Evolutionary conservation across 1,284 basidiomycete genomes (phyloP), one percentile per base, ranked within the genome.

Genomic region (Puccinia triticina): DNA sequence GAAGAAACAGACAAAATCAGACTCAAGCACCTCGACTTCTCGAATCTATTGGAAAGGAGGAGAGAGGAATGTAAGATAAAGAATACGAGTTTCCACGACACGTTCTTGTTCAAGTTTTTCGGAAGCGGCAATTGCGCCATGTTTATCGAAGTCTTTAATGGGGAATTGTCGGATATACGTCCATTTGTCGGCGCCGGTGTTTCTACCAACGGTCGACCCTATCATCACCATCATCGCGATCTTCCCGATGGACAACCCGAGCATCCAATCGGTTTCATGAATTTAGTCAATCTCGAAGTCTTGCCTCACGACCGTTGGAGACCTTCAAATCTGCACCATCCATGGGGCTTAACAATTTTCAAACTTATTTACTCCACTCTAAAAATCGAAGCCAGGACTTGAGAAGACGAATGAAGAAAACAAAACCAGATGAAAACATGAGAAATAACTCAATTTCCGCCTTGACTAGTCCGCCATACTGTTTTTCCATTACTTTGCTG

Each of bases 91-190:
- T 78, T 78, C 46, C 64, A 78, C 66, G 61, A 67, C 3, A 55
- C 23, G 2, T 67, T 78, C 32, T 55, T 48, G 23, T 78, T 69
- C 66, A 67, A 69, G 34, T 53, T 78, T 23, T 78, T 78, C 34
- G 77, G 77, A 3, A 78, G 77, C 34, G 77, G 77, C 1, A 78
- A 78, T 69, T 78, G 77, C 50, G 77, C 46, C 14, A 50, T 78
- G 40, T 40, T 78, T n/a, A 66, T 78, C 26, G 77, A 78, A 69
- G 32, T 78, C 21, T 67, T 67, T 11, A 43, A 29, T 46, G 77
- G 77, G 11, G 40, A 69, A 7, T 40, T 64, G 37, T 48, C 61
- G 10, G 77, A 67, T 0, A 78, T 78, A 21, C 77, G 77, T 37
- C 46, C 61, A 3, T 78, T 64, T 64, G 29, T 66, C n/a, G 77